Percentiles rank a stretch among this genome's conserved stretches.
Conservation (phyloP, 768 basidiomycete genomes). For the Tricholoma sp. region DNA sequence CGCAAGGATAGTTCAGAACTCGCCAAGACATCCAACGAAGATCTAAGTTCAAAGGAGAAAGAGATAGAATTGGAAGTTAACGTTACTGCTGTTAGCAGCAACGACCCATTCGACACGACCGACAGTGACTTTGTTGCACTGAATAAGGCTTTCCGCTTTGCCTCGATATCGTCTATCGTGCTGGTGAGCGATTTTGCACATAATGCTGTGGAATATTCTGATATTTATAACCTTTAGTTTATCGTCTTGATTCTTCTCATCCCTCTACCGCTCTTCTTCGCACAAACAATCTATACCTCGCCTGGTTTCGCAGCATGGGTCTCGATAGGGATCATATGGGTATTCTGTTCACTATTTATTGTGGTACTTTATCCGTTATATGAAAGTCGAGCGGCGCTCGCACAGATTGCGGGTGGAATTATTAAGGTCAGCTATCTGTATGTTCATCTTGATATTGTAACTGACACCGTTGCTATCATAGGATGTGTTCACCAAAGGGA, state of each 20-base stretch:
- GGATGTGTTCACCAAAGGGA: constrained; percentile 29
- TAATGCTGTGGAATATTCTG: not conserved
- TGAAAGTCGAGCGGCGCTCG: constrained; percentile 71
- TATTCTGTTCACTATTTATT: constrained; percentile 67
- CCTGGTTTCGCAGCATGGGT: constrained; percentile 77
- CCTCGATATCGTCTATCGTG: constrained; percentile 64
- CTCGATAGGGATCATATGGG: constrained; percentile 76
- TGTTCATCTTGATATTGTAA: no score
- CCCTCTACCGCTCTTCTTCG: constrained; percentile 85
- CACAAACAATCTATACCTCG: constrained; percentile 63
- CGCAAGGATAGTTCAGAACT: not conserved
- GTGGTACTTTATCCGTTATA: constrained; percentile 85
- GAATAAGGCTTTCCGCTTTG: constrained; percentile 75
- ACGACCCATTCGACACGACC: constrained; percentile 29
- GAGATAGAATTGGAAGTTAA: constrained; percentile 16
- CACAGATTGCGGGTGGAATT: constrained; percentile 54
- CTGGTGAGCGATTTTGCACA: constrained; percentile 40
- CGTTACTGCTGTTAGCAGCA: constrained; percentile 23
- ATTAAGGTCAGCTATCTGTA: constrained; percentile 43
- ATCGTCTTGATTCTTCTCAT: constrained; percentile 67
- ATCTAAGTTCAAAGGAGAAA: constrained; percentile 29
- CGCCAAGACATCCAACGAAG: constrained; percentile 22
- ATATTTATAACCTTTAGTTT: constrained; percentile 31
- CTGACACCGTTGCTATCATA: constrained; percentile 4
- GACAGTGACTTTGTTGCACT: constrained; percentile 50